Base-by-base conservation (phyloP, 1,284 basidiomycete genomes). In the Puccinia polysora region DNA sequence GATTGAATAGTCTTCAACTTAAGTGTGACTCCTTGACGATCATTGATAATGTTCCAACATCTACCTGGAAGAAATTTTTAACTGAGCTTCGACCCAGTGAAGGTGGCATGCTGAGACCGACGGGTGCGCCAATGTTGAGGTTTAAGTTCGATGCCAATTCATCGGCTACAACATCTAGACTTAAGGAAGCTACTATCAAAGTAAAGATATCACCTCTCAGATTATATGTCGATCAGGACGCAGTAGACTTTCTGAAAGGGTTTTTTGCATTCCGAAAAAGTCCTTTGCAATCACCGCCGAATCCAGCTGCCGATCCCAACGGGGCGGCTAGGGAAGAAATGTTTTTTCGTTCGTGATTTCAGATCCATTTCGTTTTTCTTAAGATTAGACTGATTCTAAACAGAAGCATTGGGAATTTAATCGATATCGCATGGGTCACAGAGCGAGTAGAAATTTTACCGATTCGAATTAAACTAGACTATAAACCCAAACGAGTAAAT, bases 31-130 rank as follows among this genome's bases (percentile, higher is more conserved):
- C 73, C 84, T 82, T 73, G 85, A 90, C 75, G 77, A 91, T 56
- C 74, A 82, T 97, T 65, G 95, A 98, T 81, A 93, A 97, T 78
- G 91, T 98, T 83, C 93, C 91, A 82, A 94, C 94, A 0, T 97
- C 94, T 10, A 97, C 95, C 0, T 98, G 96, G 96, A 89, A 88
- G 80, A 97, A 93, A 78, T 98, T 98, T 80, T 82, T 98, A 73
- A 95, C 92, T 0, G 86, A 87, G 73, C 84, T 94, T 78, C 85
- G 87, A 60, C 84, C 88, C 0, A 90, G 92, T 80, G 87, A 89
- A 12, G 84, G 86, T 64, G 91, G 93, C 0, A 90, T 93, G 76
- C 82, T 91, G 5, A 85, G 91, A 36, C 90, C 96, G 81, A 91
- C 89, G 2, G 90, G 86, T 65, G 91, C 92, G 12, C 87, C 90